Evolutionary conservation across 352 stramenopile genomes (phyloP).

Genomic region (Phytophthora kernoviae): DNA sequence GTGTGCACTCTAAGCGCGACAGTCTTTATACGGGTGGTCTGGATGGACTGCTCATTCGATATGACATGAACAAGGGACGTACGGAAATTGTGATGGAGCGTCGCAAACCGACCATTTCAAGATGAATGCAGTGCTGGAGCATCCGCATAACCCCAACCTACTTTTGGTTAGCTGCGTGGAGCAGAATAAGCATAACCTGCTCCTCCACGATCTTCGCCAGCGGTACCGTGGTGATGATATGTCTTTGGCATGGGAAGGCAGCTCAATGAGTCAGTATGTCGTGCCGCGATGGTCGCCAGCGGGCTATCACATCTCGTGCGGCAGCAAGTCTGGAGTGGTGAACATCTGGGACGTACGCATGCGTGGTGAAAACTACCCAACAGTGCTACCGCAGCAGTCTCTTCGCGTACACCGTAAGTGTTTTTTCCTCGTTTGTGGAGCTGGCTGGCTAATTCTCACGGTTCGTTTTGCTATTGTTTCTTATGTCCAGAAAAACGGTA

Average conservation of each 20-base stretch:
- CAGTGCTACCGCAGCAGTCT: slow-evolving; percentile 73
- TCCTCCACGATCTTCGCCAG: slow-evolving; percentile 79
- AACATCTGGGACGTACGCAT: slow-evolving; percentile 85
- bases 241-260: slow-evolving; percentile 69
- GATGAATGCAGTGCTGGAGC: slow-evolving; percentile 84
- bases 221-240: slow-evolving; percentile 53
- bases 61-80: slow-evolving; percentile 60
- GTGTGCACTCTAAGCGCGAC: slow-evolving; percentile 74
- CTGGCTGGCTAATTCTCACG: slow-evolving; percentile 8
- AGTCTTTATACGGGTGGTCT: slow-evolving; percentile 72
- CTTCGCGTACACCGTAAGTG: slow-evolving; percentile 79
- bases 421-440: background rate
- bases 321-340: slow-evolving; percentile 65
- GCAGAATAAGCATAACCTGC: slow-evolving; percentile 61
- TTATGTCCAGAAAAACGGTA: slow-evolving; percentile 76
- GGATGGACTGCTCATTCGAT: slow-evolving; percentile 74
- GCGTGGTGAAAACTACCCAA: slow-evolving; percentile 56
- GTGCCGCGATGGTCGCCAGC: slow-evolving; percentile 81
- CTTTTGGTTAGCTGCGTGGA: slow-evolving; percentile 80
- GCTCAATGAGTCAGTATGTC: slow-evolving; percentile 85
- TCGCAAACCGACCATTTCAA: slow-evolving; percentile 81
- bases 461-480: slow-evolving; percentile 13
- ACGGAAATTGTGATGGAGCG: slow-evolving; percentile 63
- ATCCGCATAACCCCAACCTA: slow-evolving; percentile 84
- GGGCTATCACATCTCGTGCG: slow-evolving; percentile 72